phyloP scores from a whole-genome alignment of 202 grass and related monocot genomes.

The Schoenoplectus tabernaemontani region DNA sequence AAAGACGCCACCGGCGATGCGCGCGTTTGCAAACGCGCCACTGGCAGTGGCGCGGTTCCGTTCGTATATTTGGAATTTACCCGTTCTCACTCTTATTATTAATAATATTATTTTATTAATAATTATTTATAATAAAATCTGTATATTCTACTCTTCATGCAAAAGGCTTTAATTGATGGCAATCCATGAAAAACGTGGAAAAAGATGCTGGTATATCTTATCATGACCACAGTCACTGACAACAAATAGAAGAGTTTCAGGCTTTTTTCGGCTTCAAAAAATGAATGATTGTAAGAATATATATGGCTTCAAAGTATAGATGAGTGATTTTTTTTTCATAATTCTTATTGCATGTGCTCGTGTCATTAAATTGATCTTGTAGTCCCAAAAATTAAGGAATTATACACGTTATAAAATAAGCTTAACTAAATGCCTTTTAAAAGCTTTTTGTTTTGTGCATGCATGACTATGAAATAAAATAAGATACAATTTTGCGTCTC shows the following conservation, averaged over 20 bases:
- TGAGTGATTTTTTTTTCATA: background rate
- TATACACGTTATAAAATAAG: background rate
- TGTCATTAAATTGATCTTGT: background rate
- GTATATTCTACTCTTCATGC: too few relatives aligned
- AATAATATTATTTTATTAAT: too few relatives aligned
- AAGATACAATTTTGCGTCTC: too few relatives aligned
- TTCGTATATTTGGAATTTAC: too few relatives aligned
- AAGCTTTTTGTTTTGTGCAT: background rate
- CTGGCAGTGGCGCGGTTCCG: too few relatives aligned
- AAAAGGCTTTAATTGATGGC: background rate
- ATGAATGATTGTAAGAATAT: too few relatives aligned
- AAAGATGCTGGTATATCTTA: background rate
- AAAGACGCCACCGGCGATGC: too few relatives aligned
- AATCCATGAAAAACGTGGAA: background rate
- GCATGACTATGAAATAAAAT: background rate
- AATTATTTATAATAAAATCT: too few relatives aligned
- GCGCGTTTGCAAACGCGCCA: too few relatives aligned
- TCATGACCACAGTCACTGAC: background rate
- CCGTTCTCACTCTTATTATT: too few relatives aligned
- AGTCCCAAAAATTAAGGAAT: background rate
- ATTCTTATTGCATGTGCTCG: background rate
- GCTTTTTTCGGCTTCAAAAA: background rate
- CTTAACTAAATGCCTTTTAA: background rate
- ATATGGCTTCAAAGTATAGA: background rate
- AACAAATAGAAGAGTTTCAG: background rate